A percentile compares a stretch with the other conserved stretches of the same genome.
phyloP scores from a whole-genome alignment of 2,329 filamentous ascomycete genomes.

The Fusarium globosum region DNA sequence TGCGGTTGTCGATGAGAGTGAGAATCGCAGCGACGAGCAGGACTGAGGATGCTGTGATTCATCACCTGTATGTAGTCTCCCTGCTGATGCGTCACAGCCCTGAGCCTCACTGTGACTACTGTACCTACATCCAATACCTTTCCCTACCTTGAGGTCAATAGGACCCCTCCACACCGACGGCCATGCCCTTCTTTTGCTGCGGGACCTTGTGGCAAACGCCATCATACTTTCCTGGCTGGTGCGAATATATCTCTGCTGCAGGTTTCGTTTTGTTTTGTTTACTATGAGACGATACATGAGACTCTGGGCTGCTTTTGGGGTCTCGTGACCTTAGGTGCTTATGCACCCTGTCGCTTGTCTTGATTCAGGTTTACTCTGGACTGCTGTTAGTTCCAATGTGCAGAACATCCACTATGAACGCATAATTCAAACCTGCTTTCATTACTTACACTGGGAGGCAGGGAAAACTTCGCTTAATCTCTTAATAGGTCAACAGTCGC shows the following conservation, averaged over 20 bases:
- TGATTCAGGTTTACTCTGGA: not conserved
- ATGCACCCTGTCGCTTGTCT: conserved; percentile 1
- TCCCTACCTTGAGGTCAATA: not conserved
- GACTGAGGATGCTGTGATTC: conserved; percentile 18
- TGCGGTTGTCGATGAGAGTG: not conserved
- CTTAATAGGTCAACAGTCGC: not conserved
- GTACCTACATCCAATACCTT: not conserved
- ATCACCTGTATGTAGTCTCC: not conserved
- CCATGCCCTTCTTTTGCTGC: not conserved
- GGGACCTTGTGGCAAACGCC: not conserved
- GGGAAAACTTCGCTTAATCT: conserved; percentile 33
- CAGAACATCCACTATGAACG: conserved; percentile 15
- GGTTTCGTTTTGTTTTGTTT: not conserved
- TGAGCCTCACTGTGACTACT: conserved; percentile 9
- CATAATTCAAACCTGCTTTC: conserved; percentile 10
- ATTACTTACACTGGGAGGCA: not conserved
- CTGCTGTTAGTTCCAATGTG: not conserved
- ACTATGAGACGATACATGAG: not conserved
- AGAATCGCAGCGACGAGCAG: not conserved
- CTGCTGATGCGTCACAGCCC: conserved; percentile 6
- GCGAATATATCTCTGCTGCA: not conserved
- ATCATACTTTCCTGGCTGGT: not conserved
- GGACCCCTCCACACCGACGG: conserved; percentile 27
- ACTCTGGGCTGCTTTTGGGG: not conserved
- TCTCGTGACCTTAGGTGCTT: not conserved